A percentile compares a stretch with the other conserved stretches of the same genome.
Evolutionary conservation across 768 basidiomycete genomes (phyloP).

Genomic region (Mycena galericulata): DNA sequence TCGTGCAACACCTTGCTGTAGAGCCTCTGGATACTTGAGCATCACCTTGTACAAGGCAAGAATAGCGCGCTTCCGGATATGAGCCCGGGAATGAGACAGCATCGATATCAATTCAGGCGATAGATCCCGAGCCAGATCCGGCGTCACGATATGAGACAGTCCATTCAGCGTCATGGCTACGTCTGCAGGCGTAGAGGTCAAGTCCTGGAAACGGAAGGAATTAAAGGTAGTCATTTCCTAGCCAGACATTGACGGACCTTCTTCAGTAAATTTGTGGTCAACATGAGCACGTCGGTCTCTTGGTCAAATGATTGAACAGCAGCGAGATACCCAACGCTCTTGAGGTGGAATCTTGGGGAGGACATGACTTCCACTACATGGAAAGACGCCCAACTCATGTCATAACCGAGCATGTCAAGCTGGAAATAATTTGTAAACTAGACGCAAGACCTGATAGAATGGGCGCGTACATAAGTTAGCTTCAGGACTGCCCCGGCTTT

Average conservation of each 20-base stretch:
- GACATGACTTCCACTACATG: slow-evolving; percentile 99
- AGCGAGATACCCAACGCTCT: slow-evolving; percentile 95
- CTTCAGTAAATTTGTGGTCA: slow-evolving; percentile 95
- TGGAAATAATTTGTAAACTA: slow-evolving; percentile 47
- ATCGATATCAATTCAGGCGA: slow-evolving; percentile 86
- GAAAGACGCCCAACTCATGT: slow-evolving; percentile 96
- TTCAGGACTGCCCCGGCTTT: slow-evolving; percentile 97
- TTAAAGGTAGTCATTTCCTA: slow-evolving; percentile 16
- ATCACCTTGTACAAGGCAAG: slow-evolving; percentile 86
- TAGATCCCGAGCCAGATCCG: slow-evolving; percentile 92
- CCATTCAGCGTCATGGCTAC: slow-evolving; percentile 83
- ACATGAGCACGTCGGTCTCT: slow-evolving; percentile 97
- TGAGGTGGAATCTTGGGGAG: slow-evolving; percentile 89
- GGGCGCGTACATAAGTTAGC: slow-evolving; percentile 86
- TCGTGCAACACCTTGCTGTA: slow-evolving; percentile 71
- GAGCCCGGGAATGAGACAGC: slow-evolving; percentile 89
- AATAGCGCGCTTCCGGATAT: slow-evolving; percentile 92
- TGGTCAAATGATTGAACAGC: slow-evolving; percentile 91
- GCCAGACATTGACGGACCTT: slow-evolving; percentile 67
- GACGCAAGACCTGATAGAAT: slow-evolving; percentile 24
- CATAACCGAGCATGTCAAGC: slow-evolving; percentile 98
- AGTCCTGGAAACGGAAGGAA: slow-evolving; percentile 66
- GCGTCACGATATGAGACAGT: slow-evolving; percentile 85
- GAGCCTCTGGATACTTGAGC: slow-evolving; percentile 84
- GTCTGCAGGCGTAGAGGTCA: slow-evolving; percentile 81